phyloP scores from a whole-genome alignment of 495 filamentous ascomycete genomes.

The Penicillium robsamsonii region DNA sequence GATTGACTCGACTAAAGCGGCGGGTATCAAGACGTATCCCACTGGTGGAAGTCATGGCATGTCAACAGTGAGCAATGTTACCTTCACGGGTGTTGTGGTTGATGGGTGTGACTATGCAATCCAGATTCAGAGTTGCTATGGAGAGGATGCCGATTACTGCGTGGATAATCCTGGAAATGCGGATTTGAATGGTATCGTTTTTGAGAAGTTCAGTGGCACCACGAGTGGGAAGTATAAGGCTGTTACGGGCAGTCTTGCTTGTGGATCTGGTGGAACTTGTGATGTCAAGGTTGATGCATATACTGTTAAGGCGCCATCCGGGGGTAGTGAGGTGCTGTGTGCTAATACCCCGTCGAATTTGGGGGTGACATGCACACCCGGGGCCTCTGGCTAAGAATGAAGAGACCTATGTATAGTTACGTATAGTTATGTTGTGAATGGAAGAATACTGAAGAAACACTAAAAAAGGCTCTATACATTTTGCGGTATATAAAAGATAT shows the following conservation, averaged over 20 bases:
- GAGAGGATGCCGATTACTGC: conserved; percentile 41
- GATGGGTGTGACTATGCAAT: conserved; percentile 45
- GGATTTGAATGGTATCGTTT: conserved; percentile 33
- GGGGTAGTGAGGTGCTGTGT: conserved; percentile 36
- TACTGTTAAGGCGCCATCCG: conserved; percentile 34
- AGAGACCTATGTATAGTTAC: neutral
- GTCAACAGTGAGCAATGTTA: conserved; percentile 44
- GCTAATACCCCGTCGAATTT: conserved; percentile 38
- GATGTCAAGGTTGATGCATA: conserved; percentile 33
- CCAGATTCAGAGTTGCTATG: conserved; percentile 50
- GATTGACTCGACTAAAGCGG: conserved; percentile 44
- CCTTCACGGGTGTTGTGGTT: conserved; percentile 37
- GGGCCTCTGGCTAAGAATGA: conserved; percentile 32
- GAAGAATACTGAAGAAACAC: neutral
- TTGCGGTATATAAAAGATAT: conserved; percentile 21
- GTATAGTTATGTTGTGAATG: neutral
- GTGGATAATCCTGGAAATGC: conserved; percentile 35
- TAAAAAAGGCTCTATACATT: conserved; percentile 11
- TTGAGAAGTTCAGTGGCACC: conserved; percentile 38
- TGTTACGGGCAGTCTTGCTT: conserved; percentile 40
- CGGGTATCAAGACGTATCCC: conserved; percentile 46
- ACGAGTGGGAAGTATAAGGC: conserved; percentile 42
- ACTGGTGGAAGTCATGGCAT: conserved; percentile 33
- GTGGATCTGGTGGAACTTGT: conserved; percentile 39
- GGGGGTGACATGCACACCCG: conserved; percentile 39